phyloP scores from a whole-genome alignment of 495 filamentous ascomycete genomes.

The Lophium mytilinum region DNA sequence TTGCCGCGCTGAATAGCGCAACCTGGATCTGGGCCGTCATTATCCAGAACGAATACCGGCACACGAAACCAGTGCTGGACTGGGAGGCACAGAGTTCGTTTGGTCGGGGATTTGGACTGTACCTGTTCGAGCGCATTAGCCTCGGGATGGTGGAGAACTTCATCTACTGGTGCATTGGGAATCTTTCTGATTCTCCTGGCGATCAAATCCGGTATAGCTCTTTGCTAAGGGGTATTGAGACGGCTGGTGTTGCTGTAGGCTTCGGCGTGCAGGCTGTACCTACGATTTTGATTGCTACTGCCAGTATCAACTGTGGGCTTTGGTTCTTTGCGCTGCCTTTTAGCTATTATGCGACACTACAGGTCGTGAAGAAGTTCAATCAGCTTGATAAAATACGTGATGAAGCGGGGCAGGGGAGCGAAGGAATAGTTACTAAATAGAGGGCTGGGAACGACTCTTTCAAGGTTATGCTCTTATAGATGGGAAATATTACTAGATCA shows the following conservation, averaged over 20 bases:
- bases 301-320: conserved; percentile 37
- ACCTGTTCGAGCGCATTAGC: conserved; percentile 36
- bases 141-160: conserved; percentile 40
- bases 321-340: conserved; percentile 39
- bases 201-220: conserved; percentile 40
- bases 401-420: not conserved
- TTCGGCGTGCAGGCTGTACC: conserved; percentile 41
- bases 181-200: conserved; percentile 37
- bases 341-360: conserved; percentile 39
- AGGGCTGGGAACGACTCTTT: not conserved
- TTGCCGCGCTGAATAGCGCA: conserved; percentile 11
- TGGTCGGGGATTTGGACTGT: conserved; percentile 37
- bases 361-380: conserved; percentile 34
- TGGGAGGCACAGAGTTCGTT: conserved; percentile 30
- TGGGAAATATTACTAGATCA: too few species aligned
- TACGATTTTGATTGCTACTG: conserved; percentile 36
- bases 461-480: too few species aligned
- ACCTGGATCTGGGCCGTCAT: conserved; percentile 19
- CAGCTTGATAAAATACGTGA: not conserved
- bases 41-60: conserved; percentile 17
- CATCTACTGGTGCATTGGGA: conserved; percentile 42
- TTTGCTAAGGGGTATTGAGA: conserved; percentile 37
- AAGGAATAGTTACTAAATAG: not conserved
- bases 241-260: conserved; percentile 35
- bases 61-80: conserved; percentile 11